Evolutionary conservation across 2,329 filamentous ascomycete genomes (phyloP).

Genomic region (Lachnellula occidentalis): DNA sequence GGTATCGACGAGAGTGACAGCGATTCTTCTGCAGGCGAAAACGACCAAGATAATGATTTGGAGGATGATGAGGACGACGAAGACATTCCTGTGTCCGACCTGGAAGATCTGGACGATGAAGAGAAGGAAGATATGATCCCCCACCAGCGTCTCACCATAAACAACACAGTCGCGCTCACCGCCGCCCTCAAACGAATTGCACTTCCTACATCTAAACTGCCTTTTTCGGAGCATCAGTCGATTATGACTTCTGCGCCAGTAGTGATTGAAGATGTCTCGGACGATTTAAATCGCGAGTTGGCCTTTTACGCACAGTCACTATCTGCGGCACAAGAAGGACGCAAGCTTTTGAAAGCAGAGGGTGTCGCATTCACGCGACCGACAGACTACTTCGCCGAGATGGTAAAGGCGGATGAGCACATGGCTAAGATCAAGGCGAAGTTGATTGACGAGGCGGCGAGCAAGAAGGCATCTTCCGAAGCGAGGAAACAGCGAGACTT

Average conservation of each 20-base stretch:
- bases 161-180: conserved; percentile 85
- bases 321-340: conserved; percentile 68
- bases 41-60: conserved; percentile 38
- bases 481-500: conserved; percentile 87
- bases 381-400: conserved; percentile 95
- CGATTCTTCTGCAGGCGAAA: conserved; percentile 47
- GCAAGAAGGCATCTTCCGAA: conserved; percentile 88
- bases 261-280: conserved; percentile 75
- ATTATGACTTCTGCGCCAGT: conserved; percentile 64
- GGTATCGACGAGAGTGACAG: conserved; percentile 57
- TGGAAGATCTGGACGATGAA: conserved; percentile 70
- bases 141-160: conserved; percentile 91
- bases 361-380: conserved; percentile 82
- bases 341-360: conserved; percentile 72
- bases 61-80: conserved; percentile 69
- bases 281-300: conserved; percentile 87
- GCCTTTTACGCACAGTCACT: conserved; percentile 90
- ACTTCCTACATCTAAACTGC: conserved; percentile 60
- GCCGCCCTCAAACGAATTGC: conserved; percentile 74
- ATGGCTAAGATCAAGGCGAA: conserved; percentile 97
- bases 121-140: conserved; percentile 84
- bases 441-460: conserved; percentile 83
- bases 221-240: conserved; percentile 80
- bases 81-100: conserved; percentile 84
- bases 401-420: conserved; percentile 97